Base-by-base conservation (phyloP, 108 stramenopile species). In the Conticribra weissflogii region DNA sequence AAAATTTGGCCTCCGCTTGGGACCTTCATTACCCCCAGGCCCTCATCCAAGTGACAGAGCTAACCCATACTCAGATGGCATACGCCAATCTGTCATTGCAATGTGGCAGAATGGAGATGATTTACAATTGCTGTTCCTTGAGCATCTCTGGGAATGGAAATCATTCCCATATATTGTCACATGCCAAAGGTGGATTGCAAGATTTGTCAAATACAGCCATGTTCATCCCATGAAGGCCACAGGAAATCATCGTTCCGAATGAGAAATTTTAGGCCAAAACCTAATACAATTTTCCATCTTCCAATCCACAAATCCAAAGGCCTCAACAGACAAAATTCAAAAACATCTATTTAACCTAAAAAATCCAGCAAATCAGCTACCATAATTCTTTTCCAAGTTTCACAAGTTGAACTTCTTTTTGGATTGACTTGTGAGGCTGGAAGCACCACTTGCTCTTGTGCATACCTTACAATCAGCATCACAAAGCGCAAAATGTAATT, bases 271-370 rank as follows among this genome's bases (percentile, higher is more conserved):
- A 14, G 69, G 69, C 1, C n/a, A 34, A 25, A 56, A 60, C 36
- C 59, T 70, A 0, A 3, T 70, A 3, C 57, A 70, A 48, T 59
- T 70, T 51, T 49, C 69, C 16, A 3, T 70, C 1, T 70, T 52
- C 53, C 48, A 59, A 24, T 12, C 36, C 18, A 22, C 60, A 7
- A 30, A 50, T 2, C 69, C 69, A 1, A 70, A 70, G 69, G 69
- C 69, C 24, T 60, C 57, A 12, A 41, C 53, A 29, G 24, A 70
- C 32, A 59, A 70, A 47, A 51, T 70, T 8, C 45, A 30, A 16
- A 51, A 49, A 21, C 60, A 70, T 47, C 25, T 70, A 33, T n/a
- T n/a, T n/a, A n/a, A n/a, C n/a, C n/a, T n/a, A n/a, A 58, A 70
- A 49, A 70, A 70, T 47, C 48, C 24, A 1, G 52, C 52, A 14